Evolutionary conservation across 108 stramenopile genomes (phyloP), one percentile per base, ranked within the genome.

Genomic region (Mediolabrus comicus): DNA sequence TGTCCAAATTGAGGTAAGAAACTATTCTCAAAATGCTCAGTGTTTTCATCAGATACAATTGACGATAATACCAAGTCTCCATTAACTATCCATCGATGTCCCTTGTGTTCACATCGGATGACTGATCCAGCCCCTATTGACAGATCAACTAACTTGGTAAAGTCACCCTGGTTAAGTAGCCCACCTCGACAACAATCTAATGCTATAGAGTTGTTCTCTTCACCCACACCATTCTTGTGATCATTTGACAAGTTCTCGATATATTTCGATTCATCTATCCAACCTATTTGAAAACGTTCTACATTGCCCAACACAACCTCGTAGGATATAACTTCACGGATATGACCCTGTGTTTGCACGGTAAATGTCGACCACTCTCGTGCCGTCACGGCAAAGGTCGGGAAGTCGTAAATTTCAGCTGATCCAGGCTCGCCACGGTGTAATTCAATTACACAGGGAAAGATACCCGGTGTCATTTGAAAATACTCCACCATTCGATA

Each of bases 401-500:
- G 75, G 41, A 72, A 66, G 2, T 65, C 65, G n/a, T 28, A 41
- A 29, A 81, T 72, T 38, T 77, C 75, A 3, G 57, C 46, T 32
- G 60, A 46, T 0, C 65, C 55, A 25, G 19, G 67, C 27, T 77
- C 71, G 6, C 75, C 75, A 16, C 80, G 69, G 17, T 67, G 69
- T 39, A 80, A 59, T 58, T 80, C 79, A 54, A 81, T 76, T 17
- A 72, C 71, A 34, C 75, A 72, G 12, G 84, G 84, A 38, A 70
- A 84, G 11, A 84, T 79, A 8, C 78, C 81, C 8, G 63, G 62
- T 0, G 81, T 82, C 77, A 82, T 79, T 10, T 81, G 81, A 67
- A 74, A 84, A 52, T 82, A 82, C 65, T 84, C 84, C n/a, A 84
- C 81, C 84, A 84, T 84, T 34, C 84, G 77, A 31, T 74, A 54